Evolutionary conservation across 2,329 filamentous ascomycete genomes (phyloP).

Genomic region (Verticillium albo-atrum): DNA sequence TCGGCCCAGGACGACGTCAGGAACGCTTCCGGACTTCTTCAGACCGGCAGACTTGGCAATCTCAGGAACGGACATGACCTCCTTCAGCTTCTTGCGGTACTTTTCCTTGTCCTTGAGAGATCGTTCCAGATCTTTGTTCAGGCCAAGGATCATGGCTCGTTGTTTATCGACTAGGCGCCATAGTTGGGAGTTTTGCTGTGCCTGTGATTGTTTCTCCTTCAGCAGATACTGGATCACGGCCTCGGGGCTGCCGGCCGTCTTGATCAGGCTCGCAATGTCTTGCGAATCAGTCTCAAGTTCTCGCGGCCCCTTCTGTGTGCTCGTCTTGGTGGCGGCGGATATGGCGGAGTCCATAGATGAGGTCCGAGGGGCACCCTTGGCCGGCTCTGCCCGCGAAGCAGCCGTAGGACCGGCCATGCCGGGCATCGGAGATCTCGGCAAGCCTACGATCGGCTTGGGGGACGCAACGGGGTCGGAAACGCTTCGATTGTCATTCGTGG

Average conservation of each 20-base stretch:
- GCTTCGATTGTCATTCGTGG: conserved; percentile 47
- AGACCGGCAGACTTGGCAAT: conserved; percentile 22
- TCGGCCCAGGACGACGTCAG: conserved; percentile 12
- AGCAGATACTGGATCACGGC: conserved; percentile 83
- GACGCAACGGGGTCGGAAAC: conserved; percentile 36
- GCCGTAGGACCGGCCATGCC: conserved; percentile 44
- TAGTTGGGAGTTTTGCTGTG: conserved; percentile 85
- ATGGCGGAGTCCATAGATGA: conserved; percentile 93
- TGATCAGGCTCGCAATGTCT: conserved; percentile 75
- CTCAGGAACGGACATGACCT: conserved; percentile 47
- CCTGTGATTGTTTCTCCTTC: conserved; percentile 85
- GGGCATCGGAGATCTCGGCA: conserved; percentile 27
- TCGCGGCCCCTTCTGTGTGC: conserved; percentile 53
- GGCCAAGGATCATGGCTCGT: conserved; percentile 82
- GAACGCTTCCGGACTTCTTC: conserved; percentile 1
- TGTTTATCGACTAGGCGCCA: conserved; percentile 98
- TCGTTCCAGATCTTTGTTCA: conserved; percentile 92
- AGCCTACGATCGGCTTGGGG: conserved; percentile 37
- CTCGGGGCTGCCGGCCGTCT: conserved; percentile 82
- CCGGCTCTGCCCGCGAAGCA: conserved; percentile 32
- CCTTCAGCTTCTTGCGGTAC: conserved; percentile 87
- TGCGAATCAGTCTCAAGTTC: conserved; percentile 36
- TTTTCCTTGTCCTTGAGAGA: conserved; percentile 91
- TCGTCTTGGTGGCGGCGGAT: conserved; percentile 62
- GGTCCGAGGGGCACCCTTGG: conserved; percentile 56